Base-by-base conservation (phyloP, 768 basidiomycete species). In the Cystobasidium onofrii region DNA sequence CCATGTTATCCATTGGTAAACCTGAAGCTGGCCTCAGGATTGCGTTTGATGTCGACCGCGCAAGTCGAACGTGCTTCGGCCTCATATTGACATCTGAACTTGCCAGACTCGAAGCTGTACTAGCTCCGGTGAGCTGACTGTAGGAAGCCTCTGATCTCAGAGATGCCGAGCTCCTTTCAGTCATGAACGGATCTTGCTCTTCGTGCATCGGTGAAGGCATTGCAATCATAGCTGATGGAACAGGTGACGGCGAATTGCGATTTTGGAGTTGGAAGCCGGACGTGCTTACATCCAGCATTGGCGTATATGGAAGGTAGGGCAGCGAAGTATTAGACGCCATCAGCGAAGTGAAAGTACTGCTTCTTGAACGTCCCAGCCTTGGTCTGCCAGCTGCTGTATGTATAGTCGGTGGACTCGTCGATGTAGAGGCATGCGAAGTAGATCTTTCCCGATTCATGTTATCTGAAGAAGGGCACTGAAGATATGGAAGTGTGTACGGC, bases 221-320 rank as follows among this genome's bases (percentile, higher is more conserved):
- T n/a, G 13, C 25, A 34, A 60, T 27, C 33, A 60, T 39, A 12
- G 65, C 65, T 2, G n/a, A 25, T 25, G 65, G 65, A 13, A 67
- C 50, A 15, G 65, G 65, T 36, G 41, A 46, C 34, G 65, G 65
- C 15, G 44, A 31, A 27, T 50, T 43, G 3, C 41, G 41, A 10
- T 29, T n/a, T 12, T n/a, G 31, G 4, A 31, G 7, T 18, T n/a
- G 29, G 27, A 50, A 52, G 27, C 23, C 27, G 4, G 41, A 6
- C 1, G 29, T 46, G 17, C n/a, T 18, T 2, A 67, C 43, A 18
- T 67, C 65, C 7, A 67, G 65, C 65, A 67, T 67, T 3, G 65
- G 65, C 23, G 65, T 67, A 29, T 67, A 67, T 4, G 65, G 65
- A 12, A 67, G 50, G 23, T 54, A 67, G 41, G 65, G 65, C 27